A percentile compares a stretch with the other conserved stretches of the same genome.
phyloP scores from a whole-genome alignment of 345 rosid genomes.

The Stellera chamaejasme region DNA sequence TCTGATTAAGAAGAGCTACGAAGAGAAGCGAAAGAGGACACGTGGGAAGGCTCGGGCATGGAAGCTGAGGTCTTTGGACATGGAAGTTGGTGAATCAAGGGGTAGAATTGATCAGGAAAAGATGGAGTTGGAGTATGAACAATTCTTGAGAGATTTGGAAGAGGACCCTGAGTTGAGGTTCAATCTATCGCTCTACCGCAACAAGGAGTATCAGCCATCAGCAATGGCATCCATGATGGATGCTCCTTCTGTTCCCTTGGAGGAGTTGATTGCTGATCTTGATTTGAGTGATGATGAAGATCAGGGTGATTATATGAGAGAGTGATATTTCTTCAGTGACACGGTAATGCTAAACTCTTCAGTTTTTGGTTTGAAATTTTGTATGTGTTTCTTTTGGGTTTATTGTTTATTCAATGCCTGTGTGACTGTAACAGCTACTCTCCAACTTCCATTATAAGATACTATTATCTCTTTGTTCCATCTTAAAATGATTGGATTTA shows the following conservation, averaged over 20 bases:
- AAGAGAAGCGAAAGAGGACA: conserved; percentile 35
- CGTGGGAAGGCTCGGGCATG: conserved; percentile 25
- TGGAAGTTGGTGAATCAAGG: conserved; percentile 39
- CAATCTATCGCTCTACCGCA: conserved; percentile 31
- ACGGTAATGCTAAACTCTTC: no score
- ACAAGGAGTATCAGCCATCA: conserved; percentile 37
- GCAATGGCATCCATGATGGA: conserved; percentile 51
- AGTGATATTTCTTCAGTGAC: no score
- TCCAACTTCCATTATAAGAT: no score
- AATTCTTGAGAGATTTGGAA: conserved; percentile 42
- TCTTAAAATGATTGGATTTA: no score
- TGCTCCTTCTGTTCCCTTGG: conserved; percentile 30
- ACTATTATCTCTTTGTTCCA: no score
- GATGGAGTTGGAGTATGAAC: conserved; percentile 28
- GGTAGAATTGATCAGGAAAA: conserved; percentile 32
- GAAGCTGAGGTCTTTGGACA: conserved; percentile 29
- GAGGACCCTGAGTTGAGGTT: conserved; percentile 40
- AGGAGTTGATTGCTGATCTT: conserved; percentile 47
- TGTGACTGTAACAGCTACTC: no score
- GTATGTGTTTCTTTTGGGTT: no score
- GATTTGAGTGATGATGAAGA: conserved; percentile 20
- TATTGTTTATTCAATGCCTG: no score
- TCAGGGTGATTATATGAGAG: no score
- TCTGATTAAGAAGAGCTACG: conserved; percentile 42
- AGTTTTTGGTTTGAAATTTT: no score